phyloP scores from a whole-genome alignment of 768 basidiomycete genomes.

The Astraeus odoratus region DNA sequence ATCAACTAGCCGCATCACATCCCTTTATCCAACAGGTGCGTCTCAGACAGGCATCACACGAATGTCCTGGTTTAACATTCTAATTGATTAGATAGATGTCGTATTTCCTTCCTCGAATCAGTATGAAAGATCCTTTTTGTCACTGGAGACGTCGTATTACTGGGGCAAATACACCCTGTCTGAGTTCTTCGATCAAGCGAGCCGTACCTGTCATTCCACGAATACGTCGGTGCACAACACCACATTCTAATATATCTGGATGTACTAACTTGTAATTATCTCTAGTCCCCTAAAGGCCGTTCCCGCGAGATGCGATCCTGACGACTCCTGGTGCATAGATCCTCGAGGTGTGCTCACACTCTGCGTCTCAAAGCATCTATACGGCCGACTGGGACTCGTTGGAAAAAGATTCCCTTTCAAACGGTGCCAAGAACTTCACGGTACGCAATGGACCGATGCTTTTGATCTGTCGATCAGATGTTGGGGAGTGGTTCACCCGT shows the following conservation, averaged over 20 bases:
- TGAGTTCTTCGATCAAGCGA: constrained; percentile 36
- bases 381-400: constrained; percentile 53
- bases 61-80: constrained; percentile 3
- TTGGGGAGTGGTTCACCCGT: constrained; percentile 1
- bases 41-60: constrained; percentile 1
- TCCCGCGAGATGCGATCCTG: constrained; percentile 22
- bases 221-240: constrained; percentile 8
- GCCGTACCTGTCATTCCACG: constrained; percentile 12
- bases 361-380: constrained; percentile 47
- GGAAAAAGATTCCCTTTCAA: constrained; percentile 53
- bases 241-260: background rate
- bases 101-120: constrained; percentile 43
- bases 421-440: constrained; percentile 38
- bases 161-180: constrained; percentile 38
- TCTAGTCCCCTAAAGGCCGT: constrained; percentile 34
- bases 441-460: constrained; percentile 33
- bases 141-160: constrained; percentile 38
- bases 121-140: constrained; percentile 34
- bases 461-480: background rate
- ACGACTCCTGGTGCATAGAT: constrained; percentile 70
- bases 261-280: background rate
- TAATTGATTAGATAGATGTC: constrained; percentile 47
- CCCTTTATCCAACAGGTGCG: constrained; percentile 50
- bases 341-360: constrained; percentile 53
- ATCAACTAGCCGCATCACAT: constrained; percentile 32